Percentiles rank a stretch among this genome's conserved stretches.
Evolutionary conservation across 129 eudicot genomes (phyloP).

Genomic region (Tanacetum coccineum): DNA sequence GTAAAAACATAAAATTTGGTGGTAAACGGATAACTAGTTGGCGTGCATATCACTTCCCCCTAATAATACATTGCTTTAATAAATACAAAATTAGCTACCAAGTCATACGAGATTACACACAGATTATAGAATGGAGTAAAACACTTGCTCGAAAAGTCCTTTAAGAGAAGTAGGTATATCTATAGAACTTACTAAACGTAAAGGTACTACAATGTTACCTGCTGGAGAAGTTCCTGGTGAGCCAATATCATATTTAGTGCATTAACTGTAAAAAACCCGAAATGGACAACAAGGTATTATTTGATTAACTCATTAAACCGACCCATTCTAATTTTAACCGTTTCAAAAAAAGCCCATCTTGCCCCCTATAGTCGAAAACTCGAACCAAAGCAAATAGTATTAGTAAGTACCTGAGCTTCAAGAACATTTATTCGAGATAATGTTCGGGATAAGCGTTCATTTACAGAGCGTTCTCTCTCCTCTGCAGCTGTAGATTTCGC

Average conservation of each 20-base stretch:
- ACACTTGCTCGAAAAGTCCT: no score
- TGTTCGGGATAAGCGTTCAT: slow-evolving; percentile 83
- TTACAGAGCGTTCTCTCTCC: slow-evolving; percentile 81
- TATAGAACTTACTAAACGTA: neutral
- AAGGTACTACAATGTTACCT: slow-evolving; percentile 39
- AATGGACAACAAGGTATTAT: neutral
- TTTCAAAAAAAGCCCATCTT: slow-evolving; percentile 3
- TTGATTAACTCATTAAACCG: no score
- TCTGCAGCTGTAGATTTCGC: slow-evolving; percentile 90
- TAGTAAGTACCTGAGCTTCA: slow-evolving; percentile 81
- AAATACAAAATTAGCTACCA: no score
- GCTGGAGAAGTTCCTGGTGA: slow-evolving; percentile 72
- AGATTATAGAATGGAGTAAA: no score
- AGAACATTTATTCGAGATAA: slow-evolving; percentile 84
- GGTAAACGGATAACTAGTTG: no score
- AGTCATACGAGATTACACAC: no score
- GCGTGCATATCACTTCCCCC: no score
- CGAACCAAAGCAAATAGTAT: slow-evolving; percentile 11
- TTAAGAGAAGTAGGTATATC: no score
- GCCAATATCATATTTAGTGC: slow-evolving; percentile 20
- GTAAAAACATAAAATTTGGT: no score
- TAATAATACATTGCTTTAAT: no score
- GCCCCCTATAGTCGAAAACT: slow-evolving; percentile 8
- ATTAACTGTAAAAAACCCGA: neutral
- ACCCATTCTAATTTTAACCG: neutral